Evolutionary conservation across 192 early-diverging fungal species (phyloP), one percentile per base, ranked within the genome.

Genomic region (Podila minutissima): DNA sequence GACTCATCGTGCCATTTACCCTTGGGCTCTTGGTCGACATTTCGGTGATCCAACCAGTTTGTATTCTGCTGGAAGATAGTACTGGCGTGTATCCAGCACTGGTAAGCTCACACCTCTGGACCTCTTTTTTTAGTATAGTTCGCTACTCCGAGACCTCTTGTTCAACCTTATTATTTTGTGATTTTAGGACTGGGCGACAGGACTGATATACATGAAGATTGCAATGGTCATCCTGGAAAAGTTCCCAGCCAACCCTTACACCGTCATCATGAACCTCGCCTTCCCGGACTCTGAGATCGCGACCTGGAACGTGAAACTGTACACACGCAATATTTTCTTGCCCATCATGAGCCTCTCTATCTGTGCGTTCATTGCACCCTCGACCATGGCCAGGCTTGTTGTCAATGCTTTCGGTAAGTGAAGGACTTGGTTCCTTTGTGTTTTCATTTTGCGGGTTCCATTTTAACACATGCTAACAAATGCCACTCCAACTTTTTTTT

Each of bases 21-120:
- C 53, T 93, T 3, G 94, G 94, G 17, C 67, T 94, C 17, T 64
- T 94, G 22, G 86, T 93, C 62, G 92, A 96, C 37, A 67, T 96
- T 13, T 95, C 94, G 76, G 59, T 95, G 26, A 87, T 95, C 62
- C 65, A 87, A 17, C 92, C 93, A 19, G 68, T 92, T 49, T 75
- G 85, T 32, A 78, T 71, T 62, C 35, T 83, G 28, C 62, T 82
- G 46, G 37, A 69, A 58, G 75, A 83, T 63, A 46, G 64, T 55
- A 33, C 70, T 46, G 63, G 67, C 38, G 26, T 71, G 67, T 49
- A 78, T 77, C 59, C 78, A 83, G 74, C 85, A 73, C 75, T 79
- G 61, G 73, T 69, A 85, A 53, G 62, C 41, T 46, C 41, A 15
- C 41, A 3, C 41, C 15, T 46, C 41, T 15, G 41, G 2, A 17